phyloP scores from a whole-genome alignment of 78 protist genomes.

The Speleostelium caveatum region DNA sequence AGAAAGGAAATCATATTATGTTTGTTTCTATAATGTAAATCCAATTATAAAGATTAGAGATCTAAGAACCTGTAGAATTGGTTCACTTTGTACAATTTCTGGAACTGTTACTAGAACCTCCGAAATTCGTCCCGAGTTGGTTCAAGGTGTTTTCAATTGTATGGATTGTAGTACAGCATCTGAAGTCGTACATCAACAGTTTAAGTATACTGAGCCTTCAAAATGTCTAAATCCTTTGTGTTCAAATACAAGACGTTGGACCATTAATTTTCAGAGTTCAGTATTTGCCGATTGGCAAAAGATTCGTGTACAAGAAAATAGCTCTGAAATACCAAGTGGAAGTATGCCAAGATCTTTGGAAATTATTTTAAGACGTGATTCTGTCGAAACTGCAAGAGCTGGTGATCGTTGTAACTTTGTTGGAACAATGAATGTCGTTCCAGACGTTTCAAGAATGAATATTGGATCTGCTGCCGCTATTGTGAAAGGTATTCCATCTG shows the following conservation, averaged over 20 bases:
- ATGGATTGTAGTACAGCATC: conserved; percentile 84
- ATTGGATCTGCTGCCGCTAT: conserved; percentile 41
- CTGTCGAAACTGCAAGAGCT: conserved; percentile 96
- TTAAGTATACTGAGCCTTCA: conserved; percentile 94
- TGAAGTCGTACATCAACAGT: conserved; percentile 94
- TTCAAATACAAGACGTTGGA: conserved; percentile 83
- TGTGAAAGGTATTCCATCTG: conserved; percentile 11
- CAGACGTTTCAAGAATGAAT: conserved; percentile 91
- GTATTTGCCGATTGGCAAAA: conserved; percentile 97
- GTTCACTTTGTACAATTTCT: conserved; percentile 85
- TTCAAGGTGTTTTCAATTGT: conserved; percentile 94
- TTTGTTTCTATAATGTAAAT: conserved; percentile 39
- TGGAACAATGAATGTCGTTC: conserved; percentile 98
- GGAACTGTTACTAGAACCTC: conserved; percentile 99
- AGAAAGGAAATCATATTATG: background rate
- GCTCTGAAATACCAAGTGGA: conserved; percentile 93
- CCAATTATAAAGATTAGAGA: conserved; percentile 82
- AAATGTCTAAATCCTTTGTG: conserved; percentile 88
- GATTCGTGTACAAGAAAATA: conserved; percentile 83
- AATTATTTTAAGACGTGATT: conserved; percentile 92
- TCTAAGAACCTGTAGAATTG: conserved; percentile 75
- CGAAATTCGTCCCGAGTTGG: conserved; percentile 98
- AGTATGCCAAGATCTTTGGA: conserved; percentile 97
- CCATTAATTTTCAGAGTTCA: conserved; percentile 82
- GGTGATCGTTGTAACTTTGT: conserved; percentile 96